These are phyloP conservation scores for Cercospora berteroae DNA, from an alignment of 2,329 filamentous ascomycete genomes.

Conservation along the genomic window DNA sequence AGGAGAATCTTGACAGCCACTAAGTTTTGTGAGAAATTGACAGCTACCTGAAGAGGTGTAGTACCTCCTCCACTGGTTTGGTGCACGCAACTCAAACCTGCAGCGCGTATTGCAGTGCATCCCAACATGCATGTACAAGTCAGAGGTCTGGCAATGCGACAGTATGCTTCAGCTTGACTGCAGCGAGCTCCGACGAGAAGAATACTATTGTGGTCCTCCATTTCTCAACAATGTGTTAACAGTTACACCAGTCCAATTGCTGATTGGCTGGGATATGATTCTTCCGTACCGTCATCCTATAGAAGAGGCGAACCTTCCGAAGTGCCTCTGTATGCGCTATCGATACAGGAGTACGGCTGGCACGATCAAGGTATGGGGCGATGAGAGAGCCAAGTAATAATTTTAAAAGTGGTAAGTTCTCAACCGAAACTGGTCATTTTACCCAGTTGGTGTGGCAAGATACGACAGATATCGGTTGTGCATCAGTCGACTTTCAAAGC, in stretches of 20 bases:
- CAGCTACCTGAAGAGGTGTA: not conserved
- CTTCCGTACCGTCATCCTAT: not conserved
- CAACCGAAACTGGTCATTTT: not conserved
- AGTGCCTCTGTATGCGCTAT: not conserved
- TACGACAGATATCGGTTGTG: not conserved
- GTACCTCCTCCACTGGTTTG: not conserved
- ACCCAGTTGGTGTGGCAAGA: not conserved
- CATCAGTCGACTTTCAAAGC: not conserved
- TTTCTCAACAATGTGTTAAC: not conserved
- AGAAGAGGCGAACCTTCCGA: not conserved
- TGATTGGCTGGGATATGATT: not conserved
- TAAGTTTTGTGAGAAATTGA: not conserved
- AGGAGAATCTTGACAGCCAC: not conserved
- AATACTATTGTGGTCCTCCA: not conserved
- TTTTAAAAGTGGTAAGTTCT: not conserved
- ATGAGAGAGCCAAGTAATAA: not conserved
- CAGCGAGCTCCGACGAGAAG: not conserved
- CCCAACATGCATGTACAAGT: not conserved
- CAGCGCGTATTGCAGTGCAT: not conserved
- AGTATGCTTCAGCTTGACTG: not conserved
- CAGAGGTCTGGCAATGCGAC: not conserved
- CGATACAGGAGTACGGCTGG: not conserved
- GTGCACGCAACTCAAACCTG: not conserved
- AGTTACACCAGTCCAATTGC: not conserved
- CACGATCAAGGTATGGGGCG: not conserved